Conservation (phyloP, 164 flowering plant genomes). For the Akebia trifoliata region DNA sequence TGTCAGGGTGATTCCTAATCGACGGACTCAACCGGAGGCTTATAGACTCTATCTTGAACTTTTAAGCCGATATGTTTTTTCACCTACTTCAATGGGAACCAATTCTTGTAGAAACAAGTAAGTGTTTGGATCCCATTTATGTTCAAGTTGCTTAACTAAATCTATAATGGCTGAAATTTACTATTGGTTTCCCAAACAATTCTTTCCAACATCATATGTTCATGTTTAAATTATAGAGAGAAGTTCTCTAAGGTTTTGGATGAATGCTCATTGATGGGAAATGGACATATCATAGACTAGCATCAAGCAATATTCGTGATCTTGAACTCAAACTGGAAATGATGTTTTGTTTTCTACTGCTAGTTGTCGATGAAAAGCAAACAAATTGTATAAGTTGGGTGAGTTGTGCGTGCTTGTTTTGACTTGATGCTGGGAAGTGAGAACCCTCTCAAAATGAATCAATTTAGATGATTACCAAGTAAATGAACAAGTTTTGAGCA, state of each 20-base stretch:
- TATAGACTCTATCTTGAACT: slow-evolving; percentile 63
- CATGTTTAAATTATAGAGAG: neutral
- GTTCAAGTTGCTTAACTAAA: slow-evolving; percentile 5
- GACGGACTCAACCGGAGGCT: slow-evolving; percentile 54
- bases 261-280: neutral
- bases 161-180: neutral
- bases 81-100: slow-evolving; percentile 11
- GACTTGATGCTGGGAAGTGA: neutral
- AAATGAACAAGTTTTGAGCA: neutral
- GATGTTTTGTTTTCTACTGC: neutral
- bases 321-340: neutral
- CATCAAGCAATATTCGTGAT: neutral
- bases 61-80: slow-evolving; percentile 35
- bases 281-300: neutral
- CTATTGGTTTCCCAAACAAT: neutral
- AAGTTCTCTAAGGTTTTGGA: neutral
- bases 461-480: neutral
- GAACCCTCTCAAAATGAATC: neutral
- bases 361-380: neutral
- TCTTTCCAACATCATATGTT: neutral
- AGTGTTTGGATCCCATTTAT: slow-evolving; percentile 6
- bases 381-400: neutral
- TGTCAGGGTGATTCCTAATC: slow-evolving; percentile 43
- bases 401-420: neutral
- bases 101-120: slow-evolving; percentile 35